Conservation (phyloP, 805 yeast genomes). For the Saccharomycodes ludwigii region DNA sequence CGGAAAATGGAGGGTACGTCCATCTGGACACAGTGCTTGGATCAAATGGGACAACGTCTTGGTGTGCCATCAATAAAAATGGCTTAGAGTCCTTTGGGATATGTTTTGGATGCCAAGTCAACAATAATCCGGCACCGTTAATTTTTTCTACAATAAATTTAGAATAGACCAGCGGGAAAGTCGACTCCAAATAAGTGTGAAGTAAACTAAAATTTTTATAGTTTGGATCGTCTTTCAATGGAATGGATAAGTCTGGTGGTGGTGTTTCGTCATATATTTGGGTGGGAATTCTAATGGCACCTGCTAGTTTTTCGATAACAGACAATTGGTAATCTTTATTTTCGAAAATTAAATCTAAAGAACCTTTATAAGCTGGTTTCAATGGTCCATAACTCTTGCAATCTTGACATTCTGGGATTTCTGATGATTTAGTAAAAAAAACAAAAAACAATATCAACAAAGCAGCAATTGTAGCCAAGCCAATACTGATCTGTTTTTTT, state of each 20-base stretch:
- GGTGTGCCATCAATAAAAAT: constrained; percentile 52
- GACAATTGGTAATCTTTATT: constrained; percentile 7
- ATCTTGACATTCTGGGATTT: constrained; percentile 4
- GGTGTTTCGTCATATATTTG: constrained; percentile 36
- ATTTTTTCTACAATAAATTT: constrained; percentile 33
- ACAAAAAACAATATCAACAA: constrained; percentile 1
- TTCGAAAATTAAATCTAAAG: constrained; percentile 7
- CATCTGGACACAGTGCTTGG: constrained; percentile 39
- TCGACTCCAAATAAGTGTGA: constrained; percentile 33
- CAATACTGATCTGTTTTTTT: constrained; percentile 2
- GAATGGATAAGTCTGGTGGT: constrained; percentile 8
- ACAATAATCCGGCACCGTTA: constrained; percentile 46
- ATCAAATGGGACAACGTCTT: constrained; percentile 62
- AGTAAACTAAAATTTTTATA: constrained; percentile 19
- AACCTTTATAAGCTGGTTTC: constrained; percentile 5
- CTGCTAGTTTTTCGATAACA: constrained; percentile 25
- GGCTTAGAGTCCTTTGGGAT: constrained; percentile 34
- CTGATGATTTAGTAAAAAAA: background rate
- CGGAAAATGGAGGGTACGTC: constrained; percentile 47
- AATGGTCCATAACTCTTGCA: constrained; percentile 7
- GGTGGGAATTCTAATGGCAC: constrained; percentile 47
- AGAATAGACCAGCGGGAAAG: constrained; percentile 37
- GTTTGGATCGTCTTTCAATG: constrained; percentile 6
- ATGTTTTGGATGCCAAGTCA: constrained; percentile 28
- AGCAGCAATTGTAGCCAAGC: constrained; percentile 1